These are phyloP conservation scores for Anthracocystis walkeri DNA, from an alignment of 1,284 basidiomycete genomes.

Conservation along the genomic window DNA sequence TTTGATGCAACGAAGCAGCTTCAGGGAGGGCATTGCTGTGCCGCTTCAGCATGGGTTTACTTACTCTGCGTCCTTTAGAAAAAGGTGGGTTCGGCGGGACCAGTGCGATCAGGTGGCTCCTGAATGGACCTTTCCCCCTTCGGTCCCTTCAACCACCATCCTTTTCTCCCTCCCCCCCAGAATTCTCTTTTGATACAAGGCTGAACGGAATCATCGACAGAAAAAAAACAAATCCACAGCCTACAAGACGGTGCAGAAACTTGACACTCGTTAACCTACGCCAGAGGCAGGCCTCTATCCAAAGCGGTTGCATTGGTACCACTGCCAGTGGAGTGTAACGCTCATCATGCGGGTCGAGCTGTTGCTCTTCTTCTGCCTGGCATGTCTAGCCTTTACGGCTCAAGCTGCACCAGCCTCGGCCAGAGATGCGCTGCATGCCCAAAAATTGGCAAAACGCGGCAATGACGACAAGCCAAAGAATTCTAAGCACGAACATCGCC, in stretches of 20 bases:
- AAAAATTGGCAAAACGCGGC: constrained; percentile 6
- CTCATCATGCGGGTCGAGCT: constrained; percentile 28
- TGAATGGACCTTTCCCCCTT: neutral
- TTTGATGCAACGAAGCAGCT: neutral
- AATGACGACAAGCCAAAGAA: neutral
- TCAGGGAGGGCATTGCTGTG: too few relatives aligned
- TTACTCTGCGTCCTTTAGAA: neutral
- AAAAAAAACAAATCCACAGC: too few relatives aligned
- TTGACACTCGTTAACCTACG: neutral
- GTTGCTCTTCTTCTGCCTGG: constrained; percentile 29
- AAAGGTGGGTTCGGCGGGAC: constrained; percentile 6
- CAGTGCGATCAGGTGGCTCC: neutral
- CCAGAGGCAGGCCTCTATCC: constrained; percentile 29
- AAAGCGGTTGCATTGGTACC: neutral
- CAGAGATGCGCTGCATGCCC: constrained; percentile 5
- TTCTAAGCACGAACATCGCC: neutral
- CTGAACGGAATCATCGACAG: neutral
- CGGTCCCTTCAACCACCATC: neutral
- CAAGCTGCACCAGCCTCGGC: constrained; percentile 33
- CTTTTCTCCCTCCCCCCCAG: neutral
- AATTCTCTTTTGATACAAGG: neutral
- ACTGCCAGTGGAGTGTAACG: neutral
- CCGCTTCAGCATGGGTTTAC: too few relatives aligned
- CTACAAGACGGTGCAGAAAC: neutral
- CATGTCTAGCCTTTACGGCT: constrained; percentile 35